Percentiles rank a stretch among this genome's conserved stretches.
Conservation (phyloP, 1,139 yeast genomes). For the Taphrina confusa region DNA sequence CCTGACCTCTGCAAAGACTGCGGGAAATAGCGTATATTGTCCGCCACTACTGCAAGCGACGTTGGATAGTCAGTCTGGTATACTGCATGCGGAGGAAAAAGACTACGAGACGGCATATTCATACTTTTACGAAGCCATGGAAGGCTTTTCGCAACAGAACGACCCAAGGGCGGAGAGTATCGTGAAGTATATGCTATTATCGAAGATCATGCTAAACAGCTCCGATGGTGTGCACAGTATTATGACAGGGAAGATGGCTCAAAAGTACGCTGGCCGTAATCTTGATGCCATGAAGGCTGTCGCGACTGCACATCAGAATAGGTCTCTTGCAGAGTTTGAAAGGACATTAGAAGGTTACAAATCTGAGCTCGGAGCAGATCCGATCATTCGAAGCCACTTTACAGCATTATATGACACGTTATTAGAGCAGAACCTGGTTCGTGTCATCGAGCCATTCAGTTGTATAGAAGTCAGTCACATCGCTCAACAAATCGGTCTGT, state of each 20-base stretch:
- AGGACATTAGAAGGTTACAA: constrained; percentile 70
- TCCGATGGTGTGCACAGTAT: constrained; percentile 72
- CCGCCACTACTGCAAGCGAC: constrained; percentile 95
- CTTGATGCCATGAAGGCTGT: constrained; percentile 93
- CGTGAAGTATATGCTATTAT: constrained; percentile 85
- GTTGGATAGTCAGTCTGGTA: constrained; percentile 91
- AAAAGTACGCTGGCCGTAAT: constrained; percentile 71
- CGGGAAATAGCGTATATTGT: constrained; percentile 92
- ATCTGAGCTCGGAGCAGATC: constrained; percentile 77
- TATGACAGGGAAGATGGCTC: constrained; percentile 74
- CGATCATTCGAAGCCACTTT: constrained; percentile 87
- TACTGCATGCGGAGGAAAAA: constrained; percentile 92
- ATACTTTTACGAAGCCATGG: constrained; percentile 91
- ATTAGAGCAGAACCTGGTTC: constrained; percentile 87
- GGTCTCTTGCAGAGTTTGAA: constrained; percentile 90
- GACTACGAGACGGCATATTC: constrained; percentile 96
- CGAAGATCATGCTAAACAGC: constrained; percentile 88
- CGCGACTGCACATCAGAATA: constrained; percentile 82
- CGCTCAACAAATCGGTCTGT: constrained; percentile 83
- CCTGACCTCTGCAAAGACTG: constrained; percentile 90
- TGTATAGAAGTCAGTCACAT: constrained; percentile 90
- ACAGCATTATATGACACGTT: constrained; percentile 89
- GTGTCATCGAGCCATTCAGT: constrained; percentile 93
- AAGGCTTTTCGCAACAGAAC: constrained; percentile 59
- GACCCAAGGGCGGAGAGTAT: constrained; percentile 41